These are phyloP conservation scores for Curvularia lunata DNA, from an alignment of 2,329 filamentous ascomycete species.

Conservation along the genomic window DNA sequence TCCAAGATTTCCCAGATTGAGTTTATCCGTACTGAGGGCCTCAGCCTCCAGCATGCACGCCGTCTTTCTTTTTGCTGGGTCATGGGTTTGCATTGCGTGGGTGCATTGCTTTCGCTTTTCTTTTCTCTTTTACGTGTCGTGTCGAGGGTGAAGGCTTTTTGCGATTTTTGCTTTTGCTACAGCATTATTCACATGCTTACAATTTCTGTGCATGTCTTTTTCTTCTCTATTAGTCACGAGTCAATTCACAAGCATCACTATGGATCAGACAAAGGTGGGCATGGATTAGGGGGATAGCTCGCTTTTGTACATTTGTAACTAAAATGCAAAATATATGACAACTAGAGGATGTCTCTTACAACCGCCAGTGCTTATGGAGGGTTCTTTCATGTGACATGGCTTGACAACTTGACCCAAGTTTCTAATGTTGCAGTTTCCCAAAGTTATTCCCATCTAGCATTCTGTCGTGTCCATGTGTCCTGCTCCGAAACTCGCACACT, in stretches of 20 bases:
- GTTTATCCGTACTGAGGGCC: slow-evolving; percentile 11
- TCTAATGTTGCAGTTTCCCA: too few relatives aligned
- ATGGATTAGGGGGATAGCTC: slow-evolving; percentile 15
- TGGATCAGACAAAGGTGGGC: slow-evolving; percentile 8
- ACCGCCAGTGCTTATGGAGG: too few relatives aligned
- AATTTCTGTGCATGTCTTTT: neutral
- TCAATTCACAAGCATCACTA: slow-evolving; percentile 19
- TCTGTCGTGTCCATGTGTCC: neutral
- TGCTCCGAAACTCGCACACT: neutral
- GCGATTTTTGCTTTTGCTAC: slow-evolving; percentile 10
- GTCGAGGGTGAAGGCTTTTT: slow-evolving; percentile 10
- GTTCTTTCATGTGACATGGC: neutral
- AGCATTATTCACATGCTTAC: slow-evolving; percentile 6
- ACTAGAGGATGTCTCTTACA: neutral
- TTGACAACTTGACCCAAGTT: neutral
- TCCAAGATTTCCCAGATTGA: slow-evolving; percentile 20
- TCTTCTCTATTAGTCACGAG: slow-evolving; percentile 2
- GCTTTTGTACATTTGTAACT: slow-evolving; percentile 21
- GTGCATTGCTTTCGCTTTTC: slow-evolving; percentile 39
- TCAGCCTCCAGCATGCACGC: slow-evolving; percentile 19
- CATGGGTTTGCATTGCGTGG: slow-evolving; percentile 43
- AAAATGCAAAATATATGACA: slow-evolving; percentile 14
- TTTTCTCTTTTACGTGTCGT: slow-evolving; percentile 19
- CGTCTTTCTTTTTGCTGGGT: slow-evolving; percentile 28
- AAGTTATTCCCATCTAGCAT: neutral